Conservation (phyloP, 2,329 filamentous ascomycete species). For the Phialocephala sp. region DNA sequence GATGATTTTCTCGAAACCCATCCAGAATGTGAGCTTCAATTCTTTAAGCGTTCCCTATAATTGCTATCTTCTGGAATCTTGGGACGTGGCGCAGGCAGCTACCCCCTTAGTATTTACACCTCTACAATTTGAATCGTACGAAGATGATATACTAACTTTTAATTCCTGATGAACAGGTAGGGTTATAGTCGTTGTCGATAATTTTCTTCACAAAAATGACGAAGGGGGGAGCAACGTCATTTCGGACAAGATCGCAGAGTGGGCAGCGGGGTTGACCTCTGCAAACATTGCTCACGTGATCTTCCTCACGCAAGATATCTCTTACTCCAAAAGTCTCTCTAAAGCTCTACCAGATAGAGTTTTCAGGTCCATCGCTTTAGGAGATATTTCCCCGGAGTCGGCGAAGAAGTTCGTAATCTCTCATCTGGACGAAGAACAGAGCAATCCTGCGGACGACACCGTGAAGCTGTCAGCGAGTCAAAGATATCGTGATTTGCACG, state of each 20-base stretch:
- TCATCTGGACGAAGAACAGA: slow-evolving; percentile 63
- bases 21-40: slow-evolving; percentile 72
- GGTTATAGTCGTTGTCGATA: slow-evolving; percentile 75
- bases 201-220: slow-evolving; percentile 83
- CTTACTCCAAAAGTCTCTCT: slow-evolving; percentile 84
- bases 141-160: too few relatives aligned
- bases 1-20: slow-evolving; percentile 92
- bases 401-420: slow-evolving; percentile 90
- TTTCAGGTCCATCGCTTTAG: slow-evolving; percentile 83
- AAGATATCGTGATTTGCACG: slow-evolving; percentile 58
- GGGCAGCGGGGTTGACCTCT: slow-evolving; percentile 85
- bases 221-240: slow-evolving; percentile 57
- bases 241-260: slow-evolving; percentile 82
- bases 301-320: slow-evolving; percentile 88
- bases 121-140: too few relatives aligned
- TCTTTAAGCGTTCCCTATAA: too few relatives aligned
- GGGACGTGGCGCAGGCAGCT: too few relatives aligned
- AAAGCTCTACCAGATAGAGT: slow-evolving; percentile 90
- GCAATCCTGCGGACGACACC: slow-evolving; percentile 41
- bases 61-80: too few relatives aligned
- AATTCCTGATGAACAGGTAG: too few relatives aligned
- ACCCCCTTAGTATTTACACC: too few relatives aligned
- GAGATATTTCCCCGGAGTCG: slow-evolving; percentile 84
- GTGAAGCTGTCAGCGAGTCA: slow-evolving; percentile 41
- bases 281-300: slow-evolving; percentile 92